Conservation (phyloP, 306 rosid species). For the Prunus dulcis region DNA sequence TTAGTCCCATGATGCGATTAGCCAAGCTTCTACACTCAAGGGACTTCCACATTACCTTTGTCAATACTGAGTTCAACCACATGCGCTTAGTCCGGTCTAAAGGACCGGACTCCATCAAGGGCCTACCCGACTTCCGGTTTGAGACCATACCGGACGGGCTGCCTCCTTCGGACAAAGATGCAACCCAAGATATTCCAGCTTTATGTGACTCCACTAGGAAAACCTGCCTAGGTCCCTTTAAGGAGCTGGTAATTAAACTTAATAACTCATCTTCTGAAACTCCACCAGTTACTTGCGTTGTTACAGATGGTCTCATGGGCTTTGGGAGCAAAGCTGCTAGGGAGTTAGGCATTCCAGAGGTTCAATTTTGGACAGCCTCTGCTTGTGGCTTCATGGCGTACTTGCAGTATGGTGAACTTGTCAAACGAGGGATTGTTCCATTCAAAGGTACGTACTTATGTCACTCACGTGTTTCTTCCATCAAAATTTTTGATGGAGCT, state of each 20-base stretch:
- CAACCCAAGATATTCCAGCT: constrained; percentile 20
- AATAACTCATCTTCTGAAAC: not conserved
- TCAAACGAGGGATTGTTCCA: constrained; percentile 26
- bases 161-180: constrained; percentile 18
- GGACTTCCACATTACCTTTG: constrained; percentile 22
- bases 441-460: constrained; percentile 19
- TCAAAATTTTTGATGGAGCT: no score
- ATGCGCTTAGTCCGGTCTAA: constrained; percentile 2
- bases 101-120: not conserved
- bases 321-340: constrained; percentile 16
- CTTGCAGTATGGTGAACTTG: constrained; percentile 12
- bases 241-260: constrained; percentile 22
- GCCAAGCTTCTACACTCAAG: constrained; percentile 19
- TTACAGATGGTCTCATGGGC: constrained; percentile 19
- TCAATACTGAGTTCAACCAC: constrained; percentile 25
- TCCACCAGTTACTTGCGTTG: constrained; percentile 24
- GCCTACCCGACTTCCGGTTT: constrained; percentile 20
- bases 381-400: constrained; percentile 32
- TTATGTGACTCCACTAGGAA: constrained; percentile 15
- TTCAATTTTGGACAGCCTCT: constrained; percentile 34
- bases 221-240: constrained; percentile 21
- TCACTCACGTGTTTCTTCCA: no score
- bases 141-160: constrained; percentile 28
- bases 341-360: constrained; percentile 24
- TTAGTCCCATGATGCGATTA: constrained; percentile 23